Evolutionary conservation across 2,329 filamentous ascomycete species (phyloP).

Genomic region (Fusarium floridanum): DNA sequence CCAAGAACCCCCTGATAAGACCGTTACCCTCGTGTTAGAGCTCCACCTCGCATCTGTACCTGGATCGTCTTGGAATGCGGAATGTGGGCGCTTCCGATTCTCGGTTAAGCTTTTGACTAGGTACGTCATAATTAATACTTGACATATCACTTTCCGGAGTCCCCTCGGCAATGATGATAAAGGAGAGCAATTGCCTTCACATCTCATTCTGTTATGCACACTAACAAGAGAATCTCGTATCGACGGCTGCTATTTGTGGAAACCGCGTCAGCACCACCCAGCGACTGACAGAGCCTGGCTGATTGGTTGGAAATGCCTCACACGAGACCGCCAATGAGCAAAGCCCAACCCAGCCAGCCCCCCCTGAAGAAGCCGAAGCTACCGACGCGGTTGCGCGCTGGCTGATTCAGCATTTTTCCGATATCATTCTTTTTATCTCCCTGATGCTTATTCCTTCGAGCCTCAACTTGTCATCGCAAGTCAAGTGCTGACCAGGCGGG

Average conservation of each 20-base stretch:
- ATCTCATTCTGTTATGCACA: not conserved
- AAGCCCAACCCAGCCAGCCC: not conserved
- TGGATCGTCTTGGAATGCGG: not conserved
- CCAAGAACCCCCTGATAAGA: not conserved
- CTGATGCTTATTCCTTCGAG: not conserved
- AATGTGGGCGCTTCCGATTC: not conserved
- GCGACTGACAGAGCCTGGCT: not conserved
- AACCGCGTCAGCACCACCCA: not conserved
- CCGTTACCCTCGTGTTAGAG: not conserved
- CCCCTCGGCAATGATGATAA: not conserved
- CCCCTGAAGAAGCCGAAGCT: not conserved
- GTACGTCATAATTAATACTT: not conserved
- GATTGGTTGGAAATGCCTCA: conserved; percentile 4
- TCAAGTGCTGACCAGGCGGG: not conserved
- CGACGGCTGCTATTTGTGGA: not conserved
- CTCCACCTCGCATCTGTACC: not conserved
- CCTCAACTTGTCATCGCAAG: not conserved
- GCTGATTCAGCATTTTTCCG: not conserved
- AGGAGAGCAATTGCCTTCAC: not conserved
- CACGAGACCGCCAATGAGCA: not conserved
- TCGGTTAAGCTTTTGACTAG: not conserved
- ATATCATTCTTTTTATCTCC: not conserved
- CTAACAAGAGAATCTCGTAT: not conserved
- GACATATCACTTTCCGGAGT: not conserved
- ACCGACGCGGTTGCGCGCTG: not conserved